Evolutionary conservation across 306 rosid species (phyloP).

Genomic region (Begonia peltatifolia): DNA sequence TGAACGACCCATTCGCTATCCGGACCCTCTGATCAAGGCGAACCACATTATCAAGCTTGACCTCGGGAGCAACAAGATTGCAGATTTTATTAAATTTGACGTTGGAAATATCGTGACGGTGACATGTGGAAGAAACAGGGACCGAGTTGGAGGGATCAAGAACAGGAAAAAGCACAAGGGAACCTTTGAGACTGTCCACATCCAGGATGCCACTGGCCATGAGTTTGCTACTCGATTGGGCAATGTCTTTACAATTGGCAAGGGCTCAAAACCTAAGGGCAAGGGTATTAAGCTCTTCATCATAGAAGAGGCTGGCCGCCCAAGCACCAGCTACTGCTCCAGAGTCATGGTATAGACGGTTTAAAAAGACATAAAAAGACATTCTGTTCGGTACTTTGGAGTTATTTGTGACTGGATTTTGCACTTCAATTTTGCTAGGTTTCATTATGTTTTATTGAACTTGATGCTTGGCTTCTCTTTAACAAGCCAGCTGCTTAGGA

Average conservation of each 20-base stretch:
- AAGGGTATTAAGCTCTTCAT: constrained; percentile 71
- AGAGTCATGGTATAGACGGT: neutral
- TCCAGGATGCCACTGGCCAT: constrained; percentile 69
- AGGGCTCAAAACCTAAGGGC: constrained; percentile 76
- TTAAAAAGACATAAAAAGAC: no score
- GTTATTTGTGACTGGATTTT: no score
- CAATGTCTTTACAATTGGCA: constrained; percentile 58
- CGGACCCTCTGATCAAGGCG: constrained; percentile 60
- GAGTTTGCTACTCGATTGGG: constrained; percentile 62
- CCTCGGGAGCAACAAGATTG: constrained; percentile 48
- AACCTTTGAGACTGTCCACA: constrained; percentile 55
- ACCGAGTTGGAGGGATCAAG: constrained; percentile 74
- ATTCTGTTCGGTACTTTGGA: no score
- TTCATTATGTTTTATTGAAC: no score
- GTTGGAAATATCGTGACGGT: constrained; percentile 79
- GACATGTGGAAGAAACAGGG: constrained; percentile 64
- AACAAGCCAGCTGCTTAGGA: no score
- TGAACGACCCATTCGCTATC: constrained; percentile 78
- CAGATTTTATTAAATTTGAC: constrained; percentile 64
- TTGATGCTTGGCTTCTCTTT: no score
- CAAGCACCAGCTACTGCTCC: constrained; percentile 46
- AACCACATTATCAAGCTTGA: constrained; percentile 70
- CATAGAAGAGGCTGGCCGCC: constrained; percentile 63
- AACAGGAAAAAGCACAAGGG: constrained; percentile 80
- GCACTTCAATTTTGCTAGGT: no score